phyloP scores from a whole-genome alignment of 2,329 filamentous ascomycete genomes.

The Botryosphaeria agaves region DNA sequence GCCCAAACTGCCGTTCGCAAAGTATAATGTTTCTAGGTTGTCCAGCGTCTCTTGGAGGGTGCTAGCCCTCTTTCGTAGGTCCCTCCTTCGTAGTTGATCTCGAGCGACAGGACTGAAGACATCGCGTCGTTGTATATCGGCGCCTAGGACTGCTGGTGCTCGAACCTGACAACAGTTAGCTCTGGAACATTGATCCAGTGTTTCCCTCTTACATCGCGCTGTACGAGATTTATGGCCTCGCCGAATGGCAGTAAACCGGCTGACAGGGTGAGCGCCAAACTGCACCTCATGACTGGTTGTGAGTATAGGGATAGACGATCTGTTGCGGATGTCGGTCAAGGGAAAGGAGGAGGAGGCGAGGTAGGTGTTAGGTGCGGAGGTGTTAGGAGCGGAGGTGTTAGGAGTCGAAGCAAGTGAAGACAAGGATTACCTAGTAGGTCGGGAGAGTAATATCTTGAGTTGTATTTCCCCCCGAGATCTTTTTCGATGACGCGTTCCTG shows the following conservation, averaged over 20 bases:
- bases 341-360: no score
- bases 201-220: slow-evolving; percentile 8
- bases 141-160: slow-evolving; percentile 27
- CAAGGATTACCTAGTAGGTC: no score
- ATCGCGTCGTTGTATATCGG: slow-evolving; percentile 32
- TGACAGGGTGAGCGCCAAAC: slow-evolving; percentile 1
- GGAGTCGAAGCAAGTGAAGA: no score
- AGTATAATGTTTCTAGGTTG: slow-evolving; percentile 43
- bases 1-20: slow-evolving; percentile 38
- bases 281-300: slow-evolving; percentile 2
- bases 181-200: neutral
- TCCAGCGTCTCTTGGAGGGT: slow-evolving; percentile 31
- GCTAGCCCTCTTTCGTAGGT: no score
- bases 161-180: neutral
- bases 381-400: neutral
- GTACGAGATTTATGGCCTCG: slow-evolving; percentile 13
- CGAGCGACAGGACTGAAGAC: slow-evolving; percentile 26
- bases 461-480: no score
- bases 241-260: slow-evolving; percentile 3
- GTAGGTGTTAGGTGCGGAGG: neutral
- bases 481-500: no score
- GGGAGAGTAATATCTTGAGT: no score
- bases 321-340: no score
- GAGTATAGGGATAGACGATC: neutral
- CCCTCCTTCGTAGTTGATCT: slow-evolving; percentile 27